A percentile compares a stretch with the other conserved stretches of the same genome.
Conservation (phyloP, 2,329 filamentous ascomycete species). For the Fusarium transvaalense region DNA sequence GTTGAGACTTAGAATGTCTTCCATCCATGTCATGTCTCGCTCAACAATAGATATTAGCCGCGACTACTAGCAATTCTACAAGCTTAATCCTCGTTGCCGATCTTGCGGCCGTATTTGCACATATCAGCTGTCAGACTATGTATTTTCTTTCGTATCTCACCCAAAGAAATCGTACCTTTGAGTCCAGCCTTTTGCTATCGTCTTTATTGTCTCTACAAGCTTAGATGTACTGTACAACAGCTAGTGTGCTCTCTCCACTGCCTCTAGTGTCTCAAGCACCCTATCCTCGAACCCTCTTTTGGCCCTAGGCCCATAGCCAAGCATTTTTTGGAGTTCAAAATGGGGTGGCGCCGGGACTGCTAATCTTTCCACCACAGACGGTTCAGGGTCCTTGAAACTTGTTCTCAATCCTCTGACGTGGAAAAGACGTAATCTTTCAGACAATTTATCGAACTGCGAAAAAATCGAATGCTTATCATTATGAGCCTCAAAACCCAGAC, state of each 20-base stretch:
- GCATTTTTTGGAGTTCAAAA: slow-evolving; percentile 9
- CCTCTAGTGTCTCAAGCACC: neutral
- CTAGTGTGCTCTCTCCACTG: neutral
- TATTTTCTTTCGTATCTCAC: neutral
- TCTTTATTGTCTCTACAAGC: neutral
- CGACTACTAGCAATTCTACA: neutral
- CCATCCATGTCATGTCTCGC: too few species aligned
- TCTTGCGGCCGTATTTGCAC: neutral
- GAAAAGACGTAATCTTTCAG: slow-evolving; percentile 27
- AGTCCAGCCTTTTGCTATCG: neutral
- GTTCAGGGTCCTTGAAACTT: slow-evolving; percentile 23
- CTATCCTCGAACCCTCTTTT: slow-evolving; percentile 18
- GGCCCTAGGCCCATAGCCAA: slow-evolving; percentile 7
- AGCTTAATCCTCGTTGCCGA: neutral
- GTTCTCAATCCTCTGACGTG: slow-evolving; percentile 28
- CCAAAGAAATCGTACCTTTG: neutral
- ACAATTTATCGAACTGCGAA: neutral
- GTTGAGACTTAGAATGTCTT: neutral
- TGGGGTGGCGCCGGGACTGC: slow-evolving; percentile 13
- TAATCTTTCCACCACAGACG: neutral
- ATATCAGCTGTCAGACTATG: neutral
- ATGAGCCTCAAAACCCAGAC: neutral
- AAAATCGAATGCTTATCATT: neutral
- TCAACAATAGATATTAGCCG: neutral
- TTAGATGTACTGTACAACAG: neutral